Evolutionary conservation across 306 rosid species (phyloP), one percentile per base, ranked within the genome.

Genomic region (Ammopiptanthus mongolicus): DNA sequence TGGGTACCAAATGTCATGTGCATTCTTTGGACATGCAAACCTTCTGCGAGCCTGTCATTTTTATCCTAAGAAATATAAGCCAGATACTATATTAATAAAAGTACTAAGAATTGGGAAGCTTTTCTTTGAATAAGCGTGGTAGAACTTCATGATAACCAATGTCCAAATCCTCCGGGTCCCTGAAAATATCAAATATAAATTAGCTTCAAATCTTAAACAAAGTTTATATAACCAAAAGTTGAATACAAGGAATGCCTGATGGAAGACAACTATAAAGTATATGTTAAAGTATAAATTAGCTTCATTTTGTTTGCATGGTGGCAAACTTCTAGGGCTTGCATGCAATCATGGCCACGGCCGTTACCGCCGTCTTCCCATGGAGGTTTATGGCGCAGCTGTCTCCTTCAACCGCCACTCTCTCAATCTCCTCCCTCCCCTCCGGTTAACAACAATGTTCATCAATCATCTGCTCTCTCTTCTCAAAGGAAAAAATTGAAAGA

Each of bases 111-210:
- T 28, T 60, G 37, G 74, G 22, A 15, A 22, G 70, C 68, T 75
- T 85, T 80, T 85, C 76, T 79, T 86, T 92, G 81, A 74, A 88
- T 57, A 95, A 17, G 70, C 97, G 89, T 0, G 99, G 97, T 75
- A 92, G 82, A 80, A 95, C 65, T 84, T 95, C 99, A 66, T 95
- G 99, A 29, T 80, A 77, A 76, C 89, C 71, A 74, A 95, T 79
- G 81, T 95, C 98, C 76, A 95, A 72, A 61, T 65, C 84, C 75
- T 91, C 98, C 1, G 98, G 98, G 75, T 95, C 92, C 96, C 98
- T 95, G 83, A 52, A 76, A 48, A 58, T 50, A 63, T 36, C 73
- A 46, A 39, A 39, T 52, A 10, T 65, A 31, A 56, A 63, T 66
- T 78, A 84, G 56, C 39, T 77, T 47, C 19, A 57, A 71, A 48